These are phyloP conservation scores for Salinomyces thailandicus DNA, from an alignment of 2,329 filamentous ascomycete genomes.

Conservation along the genomic window DNA sequence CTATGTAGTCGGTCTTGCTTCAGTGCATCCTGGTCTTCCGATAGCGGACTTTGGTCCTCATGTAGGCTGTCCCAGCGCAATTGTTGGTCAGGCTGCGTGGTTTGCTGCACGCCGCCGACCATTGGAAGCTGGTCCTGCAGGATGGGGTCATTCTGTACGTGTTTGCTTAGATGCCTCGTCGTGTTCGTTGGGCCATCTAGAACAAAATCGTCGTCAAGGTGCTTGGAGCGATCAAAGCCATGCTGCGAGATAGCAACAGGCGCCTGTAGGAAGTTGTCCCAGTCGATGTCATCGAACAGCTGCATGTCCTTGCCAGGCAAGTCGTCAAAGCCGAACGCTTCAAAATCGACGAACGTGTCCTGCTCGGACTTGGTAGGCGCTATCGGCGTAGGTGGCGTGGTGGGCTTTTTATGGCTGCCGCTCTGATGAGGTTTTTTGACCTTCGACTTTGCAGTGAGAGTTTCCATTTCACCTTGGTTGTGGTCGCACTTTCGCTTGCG, in stretches of 20 bases:
- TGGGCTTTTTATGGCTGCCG: slow-evolving; percentile 1
- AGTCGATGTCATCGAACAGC: slow-evolving; percentile 17
- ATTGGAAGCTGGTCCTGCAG: not conserved
- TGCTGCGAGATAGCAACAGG: slow-evolving; percentile 9
- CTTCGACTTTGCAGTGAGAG: slow-evolving; percentile 9
- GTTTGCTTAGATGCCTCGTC: not conserved
- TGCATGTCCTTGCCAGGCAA: slow-evolving; percentile 9
- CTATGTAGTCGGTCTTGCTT: not conserved
- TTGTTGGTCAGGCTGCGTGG: not conserved
- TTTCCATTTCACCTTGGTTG: slow-evolving; percentile 24
- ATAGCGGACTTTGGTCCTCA: not conserved
- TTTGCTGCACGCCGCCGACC: not conserved
- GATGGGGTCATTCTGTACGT: not conserved
- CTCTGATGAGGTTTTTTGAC: slow-evolving; percentile 8
- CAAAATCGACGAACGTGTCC: not conserved
- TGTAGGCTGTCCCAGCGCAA: not conserved
- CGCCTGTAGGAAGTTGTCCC: slow-evolving; percentile 15
- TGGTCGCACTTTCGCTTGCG: slow-evolving; percentile 28
- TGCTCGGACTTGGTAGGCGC: not conserved
- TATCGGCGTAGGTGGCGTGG: not conserved
- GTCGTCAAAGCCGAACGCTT: slow-evolving; percentile 5
- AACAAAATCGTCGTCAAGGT: slow-evolving; percentile 4
- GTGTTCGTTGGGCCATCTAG: not conserved
- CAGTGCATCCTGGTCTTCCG: not conserved
- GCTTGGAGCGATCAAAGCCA: slow-evolving; percentile 11